A percentile compares a stretch with the other conserved stretches of the same genome.
phyloP scores from a whole-genome alignment of 2,329 filamentous ascomycete genomes.

The Exophiala dermatitidis region DNA sequence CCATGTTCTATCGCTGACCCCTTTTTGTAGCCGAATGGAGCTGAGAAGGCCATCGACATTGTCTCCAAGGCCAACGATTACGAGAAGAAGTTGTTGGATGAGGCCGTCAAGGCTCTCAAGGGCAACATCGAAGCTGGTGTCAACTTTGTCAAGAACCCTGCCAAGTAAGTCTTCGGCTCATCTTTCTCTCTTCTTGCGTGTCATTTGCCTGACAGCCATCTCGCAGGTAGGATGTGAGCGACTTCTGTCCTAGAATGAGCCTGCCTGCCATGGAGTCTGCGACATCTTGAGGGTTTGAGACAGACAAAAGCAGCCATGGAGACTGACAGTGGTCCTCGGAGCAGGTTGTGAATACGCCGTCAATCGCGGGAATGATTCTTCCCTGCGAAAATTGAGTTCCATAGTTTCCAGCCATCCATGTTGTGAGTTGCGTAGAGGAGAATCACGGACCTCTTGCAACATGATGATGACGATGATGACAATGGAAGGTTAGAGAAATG shows the following conservation, averaged over 20 bases:
- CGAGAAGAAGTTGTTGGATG: constrained; percentile 81
- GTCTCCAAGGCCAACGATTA: constrained; percentile 69
- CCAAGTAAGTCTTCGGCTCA: constrained; percentile 32
- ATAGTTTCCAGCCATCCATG: constrained; percentile 1
- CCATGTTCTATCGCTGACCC: constrained; percentile 28
- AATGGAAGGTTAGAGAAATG: not conserved
- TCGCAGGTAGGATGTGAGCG: constrained; percentile 22
- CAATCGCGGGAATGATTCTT: not conserved
- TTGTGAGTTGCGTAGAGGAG: constrained; percentile 10
- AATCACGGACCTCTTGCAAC: constrained; percentile 4
- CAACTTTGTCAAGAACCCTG: constrained; percentile 77
- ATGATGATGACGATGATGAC: not conserved
- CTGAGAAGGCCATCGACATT: constrained; percentile 75
- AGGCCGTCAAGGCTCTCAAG: constrained; percentile 69
- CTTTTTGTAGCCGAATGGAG: constrained; percentile 62
- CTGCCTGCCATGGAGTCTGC: constrained; percentile 13
- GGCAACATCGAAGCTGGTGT: constrained; percentile 93
- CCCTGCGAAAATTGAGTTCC: constrained; percentile 3
- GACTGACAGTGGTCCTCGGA: constrained; percentile 16
- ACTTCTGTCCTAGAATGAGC: constrained; percentile 24
- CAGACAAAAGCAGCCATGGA: constrained; percentile 13
- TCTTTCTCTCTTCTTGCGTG: constrained; percentile 5
- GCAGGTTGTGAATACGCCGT: constrained; percentile 20
- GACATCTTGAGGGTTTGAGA: constrained; percentile 1
- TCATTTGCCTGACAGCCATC: constrained; percentile 22